Conservation (phyloP, 1,284 basidiomycete genomes). For the Neotropicomus parvogracilis region DNA sequence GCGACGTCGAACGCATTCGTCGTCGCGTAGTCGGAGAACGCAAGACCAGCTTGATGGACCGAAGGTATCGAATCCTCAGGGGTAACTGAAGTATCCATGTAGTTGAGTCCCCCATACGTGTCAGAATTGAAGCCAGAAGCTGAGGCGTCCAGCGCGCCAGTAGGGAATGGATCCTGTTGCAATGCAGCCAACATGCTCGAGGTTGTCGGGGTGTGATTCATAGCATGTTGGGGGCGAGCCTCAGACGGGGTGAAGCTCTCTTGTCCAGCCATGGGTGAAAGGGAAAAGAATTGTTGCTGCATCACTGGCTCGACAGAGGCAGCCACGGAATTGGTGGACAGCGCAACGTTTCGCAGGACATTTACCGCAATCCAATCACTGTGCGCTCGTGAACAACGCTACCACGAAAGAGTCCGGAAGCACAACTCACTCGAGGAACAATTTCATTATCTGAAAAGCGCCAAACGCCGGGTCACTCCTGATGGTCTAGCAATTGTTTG, state of each 20-base stretch:
- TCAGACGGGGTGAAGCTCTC: slow-evolving; percentile 65
- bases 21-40: slow-evolving; percentile 65
- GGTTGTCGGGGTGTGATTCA: slow-evolving; percentile 77
- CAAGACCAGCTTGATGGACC: slow-evolving; percentile 54
- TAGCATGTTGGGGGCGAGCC: slow-evolving; percentile 45
- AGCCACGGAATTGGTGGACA: slow-evolving; percentile 84
- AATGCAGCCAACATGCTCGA: slow-evolving; percentile 83
- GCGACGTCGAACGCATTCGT: slow-evolving; percentile 64
- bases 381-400: slow-evolving; percentile 20
- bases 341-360: slow-evolving; percentile 76
- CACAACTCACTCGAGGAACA: slow-evolving; percentile 76
- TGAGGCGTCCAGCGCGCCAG: slow-evolving; percentile 59
- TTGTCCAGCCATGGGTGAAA: slow-evolving; percentile 78
- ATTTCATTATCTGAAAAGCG: slow-evolving; percentile 84
- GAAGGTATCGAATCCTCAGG: slow-evolving; percentile 56
- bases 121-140: slow-evolving; percentile 60
- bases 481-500: slow-evolving; percentile 58
- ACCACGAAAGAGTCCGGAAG: slow-evolving; percentile 8
- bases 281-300: slow-evolving; percentile 78
- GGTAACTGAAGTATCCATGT: slow-evolving; percentile 65
- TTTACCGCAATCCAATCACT: slow-evolving; percentile 90
- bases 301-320: slow-evolving; percentile 86
- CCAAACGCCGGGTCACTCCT: slow-evolving; percentile 86
- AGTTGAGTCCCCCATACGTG: slow-evolving; percentile 63
- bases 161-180: slow-evolving; percentile 66